phyloP scores from a whole-genome alignment of 768 basidiomycete genomes.

The Pleurotus tuber-regium region DNA sequence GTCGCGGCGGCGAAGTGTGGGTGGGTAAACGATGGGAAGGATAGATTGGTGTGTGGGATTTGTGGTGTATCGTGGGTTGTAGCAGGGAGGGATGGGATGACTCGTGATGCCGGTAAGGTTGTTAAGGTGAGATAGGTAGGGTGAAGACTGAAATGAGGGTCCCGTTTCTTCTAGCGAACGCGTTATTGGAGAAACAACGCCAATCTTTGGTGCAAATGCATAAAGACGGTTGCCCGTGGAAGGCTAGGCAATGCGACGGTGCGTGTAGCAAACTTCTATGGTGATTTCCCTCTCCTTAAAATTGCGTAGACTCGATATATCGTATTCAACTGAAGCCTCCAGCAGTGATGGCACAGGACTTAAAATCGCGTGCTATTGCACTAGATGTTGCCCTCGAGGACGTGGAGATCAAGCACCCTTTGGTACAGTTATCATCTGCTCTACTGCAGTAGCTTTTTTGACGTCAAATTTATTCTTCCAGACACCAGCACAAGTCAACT shows the following conservation, averaged over 20 bases:
- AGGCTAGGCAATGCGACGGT: slow-evolving; percentile 78
- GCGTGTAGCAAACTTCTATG: slow-evolving; percentile 20
- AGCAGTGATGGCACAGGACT: slow-evolving; percentile 53
- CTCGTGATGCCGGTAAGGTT: slow-evolving; percentile 70
- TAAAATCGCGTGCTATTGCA: slow-evolving; percentile 51
- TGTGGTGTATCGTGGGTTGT: slow-evolving; percentile 76
- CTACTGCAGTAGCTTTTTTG: not conserved
- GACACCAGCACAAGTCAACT: slow-evolving; percentile 56
- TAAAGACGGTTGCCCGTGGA: slow-evolving; percentile 86
- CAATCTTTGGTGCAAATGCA: slow-evolving; percentile 64
- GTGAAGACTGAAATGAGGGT: not conserved
- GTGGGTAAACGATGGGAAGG: slow-evolving; percentile 83
- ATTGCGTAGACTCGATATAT: slow-evolving; percentile 59
- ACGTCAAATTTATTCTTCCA: slow-evolving; percentile 24
- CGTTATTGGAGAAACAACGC: slow-evolving; percentile 74
- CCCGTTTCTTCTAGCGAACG: slow-evolving; percentile 48
- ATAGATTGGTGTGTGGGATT: slow-evolving; percentile 70
- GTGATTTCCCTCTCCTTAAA: slow-evolving; percentile 3
- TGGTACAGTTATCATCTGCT: slow-evolving; percentile 44
- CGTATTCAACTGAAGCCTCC: slow-evolving; percentile 73
- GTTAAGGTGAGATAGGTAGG: slow-evolving; percentile 21
- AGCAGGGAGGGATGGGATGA: slow-evolving; percentile 67
- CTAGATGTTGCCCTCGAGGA: slow-evolving; percentile 53
- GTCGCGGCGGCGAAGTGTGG: slow-evolving; percentile 82
- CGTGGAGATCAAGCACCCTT: slow-evolving; percentile 66